Percentiles rank a stretch among this genome's conserved stretches.
phyloP scores from a whole-genome alignment of 2,329 filamentous ascomycete species.

The Botryosphaeria dothidea region DNA sequence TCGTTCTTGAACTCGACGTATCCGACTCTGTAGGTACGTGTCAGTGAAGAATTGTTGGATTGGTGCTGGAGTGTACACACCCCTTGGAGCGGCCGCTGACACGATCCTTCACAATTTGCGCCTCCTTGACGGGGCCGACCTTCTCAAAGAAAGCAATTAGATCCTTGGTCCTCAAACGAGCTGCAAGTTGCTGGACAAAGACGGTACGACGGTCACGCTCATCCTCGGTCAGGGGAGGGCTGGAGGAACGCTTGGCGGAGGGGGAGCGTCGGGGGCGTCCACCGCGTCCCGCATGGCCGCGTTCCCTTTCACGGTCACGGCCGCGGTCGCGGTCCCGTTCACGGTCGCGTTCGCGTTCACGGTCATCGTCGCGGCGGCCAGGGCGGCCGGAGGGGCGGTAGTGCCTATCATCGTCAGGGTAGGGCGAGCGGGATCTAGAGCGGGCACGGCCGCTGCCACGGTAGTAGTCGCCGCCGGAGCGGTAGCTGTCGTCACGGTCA shows the following conservation, averaged over 20 bases:
- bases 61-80: slow-evolving; percentile 54
- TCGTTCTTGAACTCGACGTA: slow-evolving; percentile 99
- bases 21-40: slow-evolving; percentile 68
- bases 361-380: slow-evolving; percentile 49
- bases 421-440: slow-evolving; percentile 38
- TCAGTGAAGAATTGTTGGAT: slow-evolving; percentile 37
- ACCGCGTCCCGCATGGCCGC: slow-evolving; percentile 50
- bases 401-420: slow-evolving; percentile 37
- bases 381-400: slow-evolving; percentile 31
- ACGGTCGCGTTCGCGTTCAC: slow-evolving; percentile 55
- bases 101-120: slow-evolving; percentile 97
- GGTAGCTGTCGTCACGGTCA: slow-evolving; percentile 21
- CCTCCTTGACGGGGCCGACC: slow-evolving; percentile 91
- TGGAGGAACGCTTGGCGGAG: slow-evolving; percentile 41
- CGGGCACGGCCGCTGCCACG: slow-evolving; percentile 34
- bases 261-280: slow-evolving; percentile 50
- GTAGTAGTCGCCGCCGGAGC: slow-evolving; percentile 41
- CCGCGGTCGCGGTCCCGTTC: slow-evolving; percentile 58
- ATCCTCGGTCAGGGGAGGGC: slow-evolving; percentile 79
- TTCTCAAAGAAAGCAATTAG: slow-evolving; percentile 95
- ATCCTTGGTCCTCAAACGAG: slow-evolving; percentile 87
- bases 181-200: slow-evolving; percentile 97
- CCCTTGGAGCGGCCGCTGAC: slow-evolving; percentile 97
- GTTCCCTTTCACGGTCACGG: slow-evolving; percentile 59
- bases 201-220: slow-evolving; percentile 96